phyloP scores from a whole-genome alignment of 805 yeast species.

The Pichia thaimueangensis region DNA sequence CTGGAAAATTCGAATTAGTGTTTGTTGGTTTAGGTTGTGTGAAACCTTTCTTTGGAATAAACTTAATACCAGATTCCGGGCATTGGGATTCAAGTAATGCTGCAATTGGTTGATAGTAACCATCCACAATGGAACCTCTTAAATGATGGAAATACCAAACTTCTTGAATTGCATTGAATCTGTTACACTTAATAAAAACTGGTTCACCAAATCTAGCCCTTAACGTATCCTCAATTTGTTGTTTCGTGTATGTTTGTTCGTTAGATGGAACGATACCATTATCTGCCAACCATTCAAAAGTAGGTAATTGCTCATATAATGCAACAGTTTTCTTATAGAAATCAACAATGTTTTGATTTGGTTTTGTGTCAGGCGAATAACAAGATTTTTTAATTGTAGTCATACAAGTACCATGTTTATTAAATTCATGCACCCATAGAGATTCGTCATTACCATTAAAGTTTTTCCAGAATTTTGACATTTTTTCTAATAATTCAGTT shows the following conservation, averaged over 20 bases:
- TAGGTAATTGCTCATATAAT: slow-evolving; percentile 54
- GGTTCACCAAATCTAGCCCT: slow-evolving; percentile 44
- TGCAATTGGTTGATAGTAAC: slow-evolving; percentile 60
- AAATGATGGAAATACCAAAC: slow-evolving; percentile 79
- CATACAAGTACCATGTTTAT: slow-evolving; percentile 92
- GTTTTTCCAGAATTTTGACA: slow-evolving; percentile 68
- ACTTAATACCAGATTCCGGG: slow-evolving; percentile 62
- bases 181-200: slow-evolving; percentile 59
- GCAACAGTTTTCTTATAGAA: slow-evolving; percentile 57
- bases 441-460: slow-evolving; percentile 59
- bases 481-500: slow-evolving; percentile 44
- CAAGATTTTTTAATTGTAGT: slow-evolving; percentile 71
- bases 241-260: slow-evolving; percentile 48
- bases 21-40: slow-evolving; percentile 27
- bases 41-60: slow-evolving; percentile 52
- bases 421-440: slow-evolving; percentile 88
- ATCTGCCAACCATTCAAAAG: slow-evolving; percentile 56
- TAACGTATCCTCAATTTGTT: slow-evolving; percentile 49
- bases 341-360: slow-evolving; percentile 53
- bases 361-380: slow-evolving; percentile 35
- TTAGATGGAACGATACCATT: slow-evolving; percentile 69
- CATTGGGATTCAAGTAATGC: slow-evolving; percentile 54
- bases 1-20: slow-evolving; percentile 17
- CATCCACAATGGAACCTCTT: slow-evolving; percentile 64
- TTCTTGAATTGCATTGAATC: slow-evolving; percentile 46